Base-by-base conservation (phyloP, 2,329 filamentous ascomycete genomes). In the Colletotrichum paranaense region DNA sequence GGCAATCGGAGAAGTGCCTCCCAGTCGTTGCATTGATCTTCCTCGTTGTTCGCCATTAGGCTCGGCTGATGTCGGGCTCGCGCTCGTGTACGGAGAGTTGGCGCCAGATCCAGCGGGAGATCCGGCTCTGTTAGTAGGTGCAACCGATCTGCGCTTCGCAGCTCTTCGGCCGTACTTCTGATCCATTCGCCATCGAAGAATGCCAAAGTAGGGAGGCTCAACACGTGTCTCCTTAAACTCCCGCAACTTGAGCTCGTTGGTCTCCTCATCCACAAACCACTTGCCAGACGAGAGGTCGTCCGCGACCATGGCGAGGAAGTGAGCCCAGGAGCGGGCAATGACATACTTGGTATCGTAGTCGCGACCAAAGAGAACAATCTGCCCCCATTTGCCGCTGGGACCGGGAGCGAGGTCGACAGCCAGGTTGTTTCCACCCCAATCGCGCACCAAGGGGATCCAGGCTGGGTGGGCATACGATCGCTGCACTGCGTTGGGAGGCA, bases 301-400 rank as follows among this genome's bases (percentile, higher is more conserved):
- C 35, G 97, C 95, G 7, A 98, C 90, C 38, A 92, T 90, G 63
- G 95, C 95, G 24, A 99, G 85, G 80, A 99, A 95, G 11, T 93
- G 90, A 19, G 92, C 91, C 97, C 97, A 99, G 1, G 96, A 98
- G 74, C 94, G 92, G 35, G 97, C 94, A 69, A 99, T 90, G 7
- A 99, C 97, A 80, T 98, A 99, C 86, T 99, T 99, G 84, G 94
- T 98, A 81, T 99, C 97, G 84, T 98, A 99, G 85, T 99, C 97
- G 74, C 97, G 94, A 63, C 97, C 97, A 82, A 97, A 98, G 74
- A 99, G 89, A 79, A 99, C 98, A 76, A 99, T 91, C 82, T 99
- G 97, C 67, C 97, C 97, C 96, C 97, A 99, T 81, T 92, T 93
- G 52, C 97, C 97, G 59, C 90, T 90, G 11, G 96, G 94, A 2